Conservation (phyloP, 441 rosid species). For the Flueggea neowawraea region DNA sequence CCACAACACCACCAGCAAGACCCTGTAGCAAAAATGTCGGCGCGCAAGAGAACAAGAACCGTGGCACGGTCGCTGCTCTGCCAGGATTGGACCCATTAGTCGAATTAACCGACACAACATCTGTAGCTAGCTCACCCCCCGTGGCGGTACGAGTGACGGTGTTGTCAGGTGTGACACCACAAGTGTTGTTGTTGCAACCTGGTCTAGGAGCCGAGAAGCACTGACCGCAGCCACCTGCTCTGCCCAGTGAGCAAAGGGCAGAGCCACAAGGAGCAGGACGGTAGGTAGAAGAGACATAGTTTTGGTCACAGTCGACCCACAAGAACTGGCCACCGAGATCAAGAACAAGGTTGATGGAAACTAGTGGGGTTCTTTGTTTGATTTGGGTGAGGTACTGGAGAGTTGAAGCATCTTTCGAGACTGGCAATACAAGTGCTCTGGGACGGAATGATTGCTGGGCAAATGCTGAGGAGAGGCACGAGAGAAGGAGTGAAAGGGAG, state of each 20-base stretch:
- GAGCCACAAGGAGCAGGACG: slow-evolving; percentile 42
- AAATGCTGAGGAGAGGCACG: slow-evolving; percentile 15
- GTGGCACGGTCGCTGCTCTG: slow-evolving; percentile 20
- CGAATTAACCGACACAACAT: slow-evolving; percentile 44
- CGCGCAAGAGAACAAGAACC: slow-evolving; percentile 42
- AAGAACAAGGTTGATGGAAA: slow-evolving; percentile 40
- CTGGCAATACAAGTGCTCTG: slow-evolving; percentile 49
- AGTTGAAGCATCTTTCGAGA: slow-evolving; percentile 53
- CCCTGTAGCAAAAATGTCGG: slow-evolving; percentile 37
- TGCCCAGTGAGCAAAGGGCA: slow-evolving; percentile 50
- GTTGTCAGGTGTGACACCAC: slow-evolving; percentile 44
- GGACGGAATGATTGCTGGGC: slow-evolving; percentile 61
- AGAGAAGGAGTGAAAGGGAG: slow-evolving; percentile 10
- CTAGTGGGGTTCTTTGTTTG: slow-evolving; percentile 55
- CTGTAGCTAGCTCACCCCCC: slow-evolving; percentile 48
- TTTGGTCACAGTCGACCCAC: slow-evolving; percentile 65
- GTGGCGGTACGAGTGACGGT: slow-evolving; percentile 39
- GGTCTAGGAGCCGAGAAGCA: slow-evolving; percentile 50
- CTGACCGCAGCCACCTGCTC: slow-evolving; percentile 37
- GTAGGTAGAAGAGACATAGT: slow-evolving; percentile 61
- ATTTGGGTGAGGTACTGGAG: slow-evolving; percentile 55
- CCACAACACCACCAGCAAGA: slow-evolving; percentile 45
- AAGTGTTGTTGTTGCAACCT: slow-evolving; percentile 66
- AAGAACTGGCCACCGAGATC: slow-evolving; percentile 60
- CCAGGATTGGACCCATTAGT: slow-evolving; percentile 58